Conservation (phyloP, 768 basidiomycete species). For the Daedaleopsis sinensis region DNA sequence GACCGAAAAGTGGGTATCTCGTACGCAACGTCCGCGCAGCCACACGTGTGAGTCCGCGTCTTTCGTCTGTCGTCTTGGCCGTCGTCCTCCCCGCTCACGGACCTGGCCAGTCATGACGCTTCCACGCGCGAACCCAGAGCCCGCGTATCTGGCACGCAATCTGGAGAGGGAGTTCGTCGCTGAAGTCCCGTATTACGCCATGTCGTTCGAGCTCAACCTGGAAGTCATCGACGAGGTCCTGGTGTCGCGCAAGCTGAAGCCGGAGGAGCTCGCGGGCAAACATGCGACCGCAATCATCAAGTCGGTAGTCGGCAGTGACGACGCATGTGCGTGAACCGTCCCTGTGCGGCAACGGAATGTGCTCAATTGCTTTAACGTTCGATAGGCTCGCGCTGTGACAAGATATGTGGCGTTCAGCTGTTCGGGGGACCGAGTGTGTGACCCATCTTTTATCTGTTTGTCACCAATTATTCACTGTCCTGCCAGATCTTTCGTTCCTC, state of each 20-base stretch:
- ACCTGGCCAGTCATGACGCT: too few relatives aligned
- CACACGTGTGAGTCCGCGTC: neutral
- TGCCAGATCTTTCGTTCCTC: conserved; percentile 20
- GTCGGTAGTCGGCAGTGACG: conserved; percentile 18
- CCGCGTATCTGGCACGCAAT: neutral
- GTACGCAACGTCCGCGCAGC: neutral
- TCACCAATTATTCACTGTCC: neutral
- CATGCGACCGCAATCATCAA: conserved; percentile 23
- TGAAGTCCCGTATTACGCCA: neutral
- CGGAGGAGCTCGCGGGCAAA: neutral
- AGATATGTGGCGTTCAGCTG: conserved; percentile 19
- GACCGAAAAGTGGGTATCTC: neutral
- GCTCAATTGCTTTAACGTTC: neutral
- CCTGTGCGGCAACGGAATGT: neutral
- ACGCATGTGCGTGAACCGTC: conserved; percentile 22
- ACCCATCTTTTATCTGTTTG: neutral
- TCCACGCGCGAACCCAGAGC: too few relatives aligned
- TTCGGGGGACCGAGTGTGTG: conserved; percentile 34
- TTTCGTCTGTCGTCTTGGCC: neutral
- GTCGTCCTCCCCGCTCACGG: too few relatives aligned
- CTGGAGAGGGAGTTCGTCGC: neutral
- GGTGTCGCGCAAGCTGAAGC: conserved; percentile 1
- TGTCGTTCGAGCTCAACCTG: neutral
- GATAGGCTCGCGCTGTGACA: conserved; percentile 22
- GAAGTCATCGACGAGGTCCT: neutral